Evolutionary conservation across 2,329 filamentous ascomycete species (phyloP), one percentile per base, ranked within the genome.

Genomic region (Raffaelea deltoideospora): DNA sequence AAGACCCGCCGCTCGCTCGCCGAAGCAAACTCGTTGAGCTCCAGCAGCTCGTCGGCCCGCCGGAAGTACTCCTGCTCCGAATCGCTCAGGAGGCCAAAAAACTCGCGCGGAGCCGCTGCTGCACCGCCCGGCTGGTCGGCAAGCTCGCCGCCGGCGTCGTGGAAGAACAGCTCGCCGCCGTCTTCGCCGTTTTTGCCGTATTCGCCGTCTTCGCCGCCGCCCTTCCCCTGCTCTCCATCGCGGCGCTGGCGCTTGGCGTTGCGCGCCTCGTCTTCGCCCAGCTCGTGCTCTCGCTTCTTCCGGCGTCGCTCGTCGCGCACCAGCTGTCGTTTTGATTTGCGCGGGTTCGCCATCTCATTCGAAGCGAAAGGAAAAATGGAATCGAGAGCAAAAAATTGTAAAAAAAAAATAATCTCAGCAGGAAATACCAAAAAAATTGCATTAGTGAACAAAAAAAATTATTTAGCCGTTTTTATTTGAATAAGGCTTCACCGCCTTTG

Each of bases 61-160:
- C 83, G 79, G 58, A 96, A 98, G 57, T 95, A 95, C 56, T 95
- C 87, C 53, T 94, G 85, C 63, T 98, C 90, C 46, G 92, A 75
- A 37, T 92, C 79, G 49, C 85, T 81, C 20, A 98, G 76, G 65
- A 95, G 78, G 45, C 90, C 90, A 50, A 92, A 96, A 63, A 94
- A 98, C 39, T 83, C 76, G 47, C 66, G 72, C 41, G 84, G 81
- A 17, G 9, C n/a, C 11, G 28, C 15, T 17, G 28, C n/a, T 13
- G 28, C 9, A 30, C 7, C 24, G 9, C 28, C 23, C 23, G 23
- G 23, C 23, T 26, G 23, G 23, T 26, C 23, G 8, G 8, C 23
- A 26, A 8, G 23, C 8, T 8, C 15, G 17, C 30, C 30, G 30
- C 17, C 33, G 5, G 29, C 34, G 15, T 36, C 34, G 3, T 18